phyloP scores from a whole-genome alignment of 805 yeast species.

The Nakazawaea ernobii region DNA sequence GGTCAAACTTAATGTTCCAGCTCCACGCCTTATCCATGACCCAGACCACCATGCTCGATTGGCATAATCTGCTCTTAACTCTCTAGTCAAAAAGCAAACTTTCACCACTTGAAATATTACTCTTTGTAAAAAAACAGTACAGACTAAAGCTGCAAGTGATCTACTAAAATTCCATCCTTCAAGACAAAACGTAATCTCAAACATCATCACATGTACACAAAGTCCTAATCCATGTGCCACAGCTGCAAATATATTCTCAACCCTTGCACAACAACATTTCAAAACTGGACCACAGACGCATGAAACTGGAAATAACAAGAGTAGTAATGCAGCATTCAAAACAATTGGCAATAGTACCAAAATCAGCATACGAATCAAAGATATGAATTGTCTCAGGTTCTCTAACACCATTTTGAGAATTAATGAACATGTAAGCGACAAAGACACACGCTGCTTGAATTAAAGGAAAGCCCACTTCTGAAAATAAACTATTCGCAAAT shows the following conservation, averaged over 20 bases:
- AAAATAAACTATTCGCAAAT: constrained; percentile 67
- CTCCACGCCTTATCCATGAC: constrained; percentile 34
- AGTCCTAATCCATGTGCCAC: constrained; percentile 32
- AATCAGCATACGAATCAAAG: constrained; percentile 52
- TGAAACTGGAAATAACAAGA: constrained; percentile 29
- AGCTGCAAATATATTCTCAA: constrained; percentile 33
- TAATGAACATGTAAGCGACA: constrained; percentile 72
- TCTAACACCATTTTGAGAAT: constrained; percentile 79
- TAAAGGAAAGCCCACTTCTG: constrained; percentile 74
- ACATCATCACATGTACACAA: constrained; percentile 25
- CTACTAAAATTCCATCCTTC: constrained; percentile 38
- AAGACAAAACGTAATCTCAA: constrained; percentile 32
- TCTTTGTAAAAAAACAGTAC: constrained; percentile 32
- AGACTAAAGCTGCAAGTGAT: constrained; percentile 32
- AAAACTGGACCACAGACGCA: constrained; percentile 32
- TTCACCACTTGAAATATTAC: constrained; percentile 27
- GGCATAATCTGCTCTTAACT: constrained; percentile 32
- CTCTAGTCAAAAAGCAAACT: constrained; percentile 32
- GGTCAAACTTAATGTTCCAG: constrained; percentile 31
- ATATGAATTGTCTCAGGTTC: constrained; percentile 48
- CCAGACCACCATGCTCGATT: constrained; percentile 54
- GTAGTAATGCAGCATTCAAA: constrained; percentile 28
- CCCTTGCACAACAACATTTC: constrained; percentile 20
- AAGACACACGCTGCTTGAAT: constrained; percentile 64
- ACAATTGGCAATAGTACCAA: constrained; percentile 45